Conservation (phyloP, 2,329 filamentous ascomycete genomes). For the Teratosphaeria destructans region DNA sequence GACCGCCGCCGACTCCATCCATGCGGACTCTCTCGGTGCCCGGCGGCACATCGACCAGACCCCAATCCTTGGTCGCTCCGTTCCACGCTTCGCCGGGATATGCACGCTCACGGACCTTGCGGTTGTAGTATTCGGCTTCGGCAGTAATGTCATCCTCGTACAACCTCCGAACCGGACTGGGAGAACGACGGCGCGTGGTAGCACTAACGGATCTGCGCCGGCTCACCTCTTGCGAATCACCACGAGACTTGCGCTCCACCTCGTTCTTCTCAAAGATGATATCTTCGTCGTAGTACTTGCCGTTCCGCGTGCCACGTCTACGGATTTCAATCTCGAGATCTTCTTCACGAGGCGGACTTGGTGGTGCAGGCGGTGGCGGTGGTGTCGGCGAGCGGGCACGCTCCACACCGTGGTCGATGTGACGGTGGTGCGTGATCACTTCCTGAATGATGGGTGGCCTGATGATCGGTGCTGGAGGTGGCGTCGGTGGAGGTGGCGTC, state of each 20-base stretch:
- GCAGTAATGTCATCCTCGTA: constrained; percentile 42
- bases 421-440: constrained; percentile 77
- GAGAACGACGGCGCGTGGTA: constrained; percentile 29
- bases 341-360: constrained; percentile 43
- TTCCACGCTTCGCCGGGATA: constrained; percentile 63
- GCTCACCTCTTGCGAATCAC: not conserved
- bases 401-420: constrained; percentile 65
- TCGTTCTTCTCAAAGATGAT: constrained; percentile 51
- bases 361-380: constrained; percentile 32
- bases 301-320: constrained; percentile 38
- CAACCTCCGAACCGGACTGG: constrained; percentile 14
- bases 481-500: constrained; percentile 39
- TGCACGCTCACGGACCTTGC: constrained; percentile 58
- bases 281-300: constrained; percentile 51
- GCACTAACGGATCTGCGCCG: constrained; percentile 10
- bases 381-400: constrained; percentile 37
- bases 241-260: constrained; percentile 19
- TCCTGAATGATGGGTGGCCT: constrained; percentile 77
- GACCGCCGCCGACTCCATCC: constrained; percentile 67
- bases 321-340: constrained; percentile 47
- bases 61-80: constrained; percentile 67
- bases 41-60: constrained; percentile 72
- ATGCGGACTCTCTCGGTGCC: constrained; percentile 73
- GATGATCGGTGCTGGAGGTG: constrained; percentile 55
- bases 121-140: constrained; percentile 53